Evolutionary conservation across 164 flowering plant genomes (phyloP).

Genomic region (Annona cherimola): DNA sequence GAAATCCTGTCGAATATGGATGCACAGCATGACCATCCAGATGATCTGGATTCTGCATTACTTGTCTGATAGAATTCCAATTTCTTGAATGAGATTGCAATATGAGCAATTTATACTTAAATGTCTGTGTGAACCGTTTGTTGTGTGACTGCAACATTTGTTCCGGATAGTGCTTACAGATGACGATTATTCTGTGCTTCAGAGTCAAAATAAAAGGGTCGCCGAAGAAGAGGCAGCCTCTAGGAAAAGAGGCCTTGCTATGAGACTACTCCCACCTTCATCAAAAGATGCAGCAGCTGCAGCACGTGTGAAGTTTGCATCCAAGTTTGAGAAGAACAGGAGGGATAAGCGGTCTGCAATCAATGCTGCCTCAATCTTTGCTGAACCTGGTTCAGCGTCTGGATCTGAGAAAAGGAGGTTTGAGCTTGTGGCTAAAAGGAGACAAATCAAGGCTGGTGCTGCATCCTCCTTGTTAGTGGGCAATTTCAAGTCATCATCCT

Average conservation of each 20-base stretch:
- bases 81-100: too few relatives aligned
- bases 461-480: slow-evolving; percentile 25
- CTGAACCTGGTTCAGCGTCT: slow-evolving; percentile 25
- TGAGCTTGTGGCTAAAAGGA: slow-evolving; percentile 71
- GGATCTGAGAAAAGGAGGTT: slow-evolving; percentile 31
- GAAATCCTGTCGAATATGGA: too few relatives aligned
- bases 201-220: slow-evolving; percentile 83
- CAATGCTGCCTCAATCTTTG: slow-evolving; percentile 63
- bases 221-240: slow-evolving; percentile 72
- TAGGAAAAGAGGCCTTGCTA: slow-evolving; percentile 62
- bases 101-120: too few relatives aligned
- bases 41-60: too few relatives aligned
- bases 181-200: slow-evolving; percentile 2
- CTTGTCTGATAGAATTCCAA: too few relatives aligned
- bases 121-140: too few relatives aligned
- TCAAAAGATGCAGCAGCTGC: slow-evolving; percentile 62
- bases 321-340: slow-evolving; percentile 59
- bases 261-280: slow-evolving; percentile 69
- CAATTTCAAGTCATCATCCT: slow-evolving; percentile 23
- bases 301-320: slow-evolving; percentile 49
- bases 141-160: not conserved
- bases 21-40: too few relatives aligned
- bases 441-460: slow-evolving; percentile 43
- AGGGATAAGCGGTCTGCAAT: slow-evolving; percentile 77
- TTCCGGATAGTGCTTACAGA: not conserved